These are phyloP conservation scores for Arabidopsis suecica DNA, from an alignment of 345 rosid genomes.

Conservation along the genomic window DNA sequence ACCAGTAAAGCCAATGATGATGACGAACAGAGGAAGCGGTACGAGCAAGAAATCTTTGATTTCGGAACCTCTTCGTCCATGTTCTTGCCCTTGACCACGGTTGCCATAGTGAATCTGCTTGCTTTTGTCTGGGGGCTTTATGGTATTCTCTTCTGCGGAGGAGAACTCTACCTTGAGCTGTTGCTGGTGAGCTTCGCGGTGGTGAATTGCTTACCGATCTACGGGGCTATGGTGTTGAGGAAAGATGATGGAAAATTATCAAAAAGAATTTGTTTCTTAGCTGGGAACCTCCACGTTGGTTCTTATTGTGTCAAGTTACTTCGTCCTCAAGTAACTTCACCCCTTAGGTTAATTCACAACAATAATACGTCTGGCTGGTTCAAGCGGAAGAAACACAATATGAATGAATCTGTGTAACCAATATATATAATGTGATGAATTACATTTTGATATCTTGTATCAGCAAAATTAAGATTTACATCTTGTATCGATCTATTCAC, in stretches of 20 bases:
- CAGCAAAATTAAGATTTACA: conserved; percentile 10
- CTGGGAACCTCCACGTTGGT: conserved; percentile 40
- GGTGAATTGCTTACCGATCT: conserved; percentile 61
- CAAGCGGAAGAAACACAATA: background rate
- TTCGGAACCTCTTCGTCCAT: conserved; percentile 63
- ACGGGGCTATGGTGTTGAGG: conserved; percentile 64
- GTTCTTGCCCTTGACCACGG: conserved; percentile 52
- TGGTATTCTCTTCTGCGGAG: conserved; percentile 19
- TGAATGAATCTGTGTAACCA: background rate
- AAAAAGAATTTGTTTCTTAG: conserved; percentile 32
- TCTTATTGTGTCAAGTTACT: conserved; percentile 43
- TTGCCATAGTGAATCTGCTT: conserved; percentile 57
- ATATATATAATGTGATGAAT: conserved; percentile 13
- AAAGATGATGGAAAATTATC: conserved; percentile 65
- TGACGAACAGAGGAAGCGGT: conserved; percentile 59
- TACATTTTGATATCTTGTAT: background rate
- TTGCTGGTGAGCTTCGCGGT: conserved; percentile 50
- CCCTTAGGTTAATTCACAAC: background rate
- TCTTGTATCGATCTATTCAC: conserved; percentile 28
- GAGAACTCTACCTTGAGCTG: conserved; percentile 51
- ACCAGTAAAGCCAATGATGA: conserved; percentile 62
- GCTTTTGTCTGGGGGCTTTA: conserved; percentile 49
- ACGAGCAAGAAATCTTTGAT: conserved; percentile 60
- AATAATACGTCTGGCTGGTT: background rate
- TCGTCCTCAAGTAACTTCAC: conserved; percentile 34